Conservation (phyloP, 78 protist species). For the Blattamonas nauphoetae region DNA sequence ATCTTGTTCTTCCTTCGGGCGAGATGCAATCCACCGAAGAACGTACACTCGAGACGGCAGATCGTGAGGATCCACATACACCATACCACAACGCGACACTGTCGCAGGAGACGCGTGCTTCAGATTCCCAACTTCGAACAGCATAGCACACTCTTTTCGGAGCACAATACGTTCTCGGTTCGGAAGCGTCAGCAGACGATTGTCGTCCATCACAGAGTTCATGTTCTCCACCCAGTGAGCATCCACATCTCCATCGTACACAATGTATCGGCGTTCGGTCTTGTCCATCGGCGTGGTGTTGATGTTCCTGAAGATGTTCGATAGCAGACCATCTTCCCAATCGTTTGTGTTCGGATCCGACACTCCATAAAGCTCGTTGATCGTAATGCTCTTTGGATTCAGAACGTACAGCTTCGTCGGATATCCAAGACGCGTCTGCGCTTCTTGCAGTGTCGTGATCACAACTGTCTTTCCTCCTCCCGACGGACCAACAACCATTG, state of each 20-base stretch:
- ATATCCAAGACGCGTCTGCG: slow-evolving; percentile 47
- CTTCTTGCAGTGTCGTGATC: slow-evolving; percentile 38
- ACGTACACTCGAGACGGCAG: slow-evolving; percentile 53
- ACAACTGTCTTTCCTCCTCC: slow-evolving; percentile 76
- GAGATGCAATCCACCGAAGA: slow-evolving; percentile 31
- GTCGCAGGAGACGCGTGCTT: slow-evolving; percentile 86
- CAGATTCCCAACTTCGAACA: slow-evolving; percentile 75
- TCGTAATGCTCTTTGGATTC: slow-evolving; percentile 65
- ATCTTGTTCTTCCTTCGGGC: slow-evolving; percentile 13
- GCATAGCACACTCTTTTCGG: slow-evolving; percentile 38
- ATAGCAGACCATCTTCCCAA: slow-evolving; percentile 83
- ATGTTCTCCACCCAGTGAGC: slow-evolving; percentile 78
- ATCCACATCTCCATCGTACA: slow-evolving; percentile 75
- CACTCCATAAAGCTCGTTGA: slow-evolving; percentile 72
- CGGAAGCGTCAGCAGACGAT: slow-evolving; percentile 79
- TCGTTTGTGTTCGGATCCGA: slow-evolving; percentile 75
- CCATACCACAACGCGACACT: slow-evolving; percentile 82
- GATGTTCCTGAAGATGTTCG: slow-evolving; percentile 66
- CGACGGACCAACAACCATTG: slow-evolving; percentile 87
- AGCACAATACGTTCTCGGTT: slow-evolving; percentile 78
- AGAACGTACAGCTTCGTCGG: slow-evolving; percentile 45
- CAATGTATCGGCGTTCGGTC: slow-evolving; percentile 51
- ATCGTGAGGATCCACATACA: slow-evolving; percentile 77
- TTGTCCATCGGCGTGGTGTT: slow-evolving; percentile 36
- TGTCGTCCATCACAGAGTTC: slow-evolving; percentile 89